A percentile compares a stretch with the other conserved stretches of the same genome.
phyloP scores from a whole-genome alignment of 2,329 filamentous ascomycete species.

The Pestalotiopsis sp. region DNA sequence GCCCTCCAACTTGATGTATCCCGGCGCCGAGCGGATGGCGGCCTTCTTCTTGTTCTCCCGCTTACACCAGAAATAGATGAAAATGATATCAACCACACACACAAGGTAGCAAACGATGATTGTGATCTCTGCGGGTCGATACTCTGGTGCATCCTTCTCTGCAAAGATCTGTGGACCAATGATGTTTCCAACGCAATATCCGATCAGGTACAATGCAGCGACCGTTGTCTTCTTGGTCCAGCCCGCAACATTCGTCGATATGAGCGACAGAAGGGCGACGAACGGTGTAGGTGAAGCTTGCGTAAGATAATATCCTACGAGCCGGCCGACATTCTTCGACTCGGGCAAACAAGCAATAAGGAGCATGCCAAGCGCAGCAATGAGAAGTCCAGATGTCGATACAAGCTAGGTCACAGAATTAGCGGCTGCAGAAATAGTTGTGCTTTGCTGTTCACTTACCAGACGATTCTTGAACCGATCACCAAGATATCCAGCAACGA shows the following conservation, averaged over 20 bases:
- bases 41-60: conserved; percentile 61
- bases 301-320: conserved; percentile 67
- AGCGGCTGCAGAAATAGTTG: conserved; percentile 12
- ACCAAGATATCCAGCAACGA: conserved; percentile 50
- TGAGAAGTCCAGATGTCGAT: conserved; percentile 48
- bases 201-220: conserved; percentile 52
- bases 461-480: conserved; percentile 58
- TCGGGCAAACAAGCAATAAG: conserved; percentile 64
- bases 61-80: conserved; percentile 64
- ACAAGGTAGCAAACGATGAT: conserved; percentile 60
- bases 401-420: conserved; percentile 38
- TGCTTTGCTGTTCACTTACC: conserved; percentile 17
- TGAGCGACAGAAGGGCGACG: conserved; percentile 62
- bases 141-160: conserved; percentile 56
- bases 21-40: conserved; percentile 46
- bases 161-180: conserved; percentile 52
- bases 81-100: conserved; percentile 53
- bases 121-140: conserved; percentile 63
- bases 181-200: conserved; percentile 55
- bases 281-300: conserved; percentile 61
- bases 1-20: conserved; percentile 62
- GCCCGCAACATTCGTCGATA: conserved; percentile 59
- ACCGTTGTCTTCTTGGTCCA: conserved; percentile 62
- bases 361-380: conserved; percentile 59
- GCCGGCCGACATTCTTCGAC: conserved; percentile 55